Conservation (phyloP, 768 basidiomycete species). For the Coprinellus aureogranulatus region DNA sequence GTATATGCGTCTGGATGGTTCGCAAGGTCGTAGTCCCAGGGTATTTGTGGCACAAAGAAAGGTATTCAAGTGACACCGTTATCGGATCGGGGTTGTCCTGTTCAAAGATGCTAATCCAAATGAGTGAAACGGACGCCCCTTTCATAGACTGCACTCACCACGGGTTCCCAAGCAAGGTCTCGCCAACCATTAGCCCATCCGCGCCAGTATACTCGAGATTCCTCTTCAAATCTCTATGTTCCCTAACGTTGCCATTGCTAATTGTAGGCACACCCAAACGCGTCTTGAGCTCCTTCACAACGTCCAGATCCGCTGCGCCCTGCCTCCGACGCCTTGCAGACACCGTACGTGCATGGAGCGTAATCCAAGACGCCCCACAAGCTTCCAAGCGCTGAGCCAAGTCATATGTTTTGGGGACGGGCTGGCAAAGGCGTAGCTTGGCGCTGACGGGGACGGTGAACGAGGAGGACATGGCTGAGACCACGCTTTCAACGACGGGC, state of each 20-base stretch:
- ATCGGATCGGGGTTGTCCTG: slow-evolving; percentile 57
- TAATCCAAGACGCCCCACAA: slow-evolving; percentile 68
- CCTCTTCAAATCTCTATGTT: slow-evolving; percentile 50
- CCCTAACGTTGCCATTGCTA: slow-evolving; percentile 77
- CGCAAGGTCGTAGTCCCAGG: slow-evolving; percentile 48
- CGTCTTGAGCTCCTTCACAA: slow-evolving; percentile 56
- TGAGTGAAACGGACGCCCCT: background rate
- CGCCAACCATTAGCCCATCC: slow-evolving; percentile 80
- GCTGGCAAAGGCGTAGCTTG: slow-evolving; percentile 63
- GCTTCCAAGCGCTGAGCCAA: slow-evolving; percentile 58
- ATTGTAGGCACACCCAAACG: slow-evolving; percentile 55
- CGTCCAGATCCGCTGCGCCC: slow-evolving; percentile 64
- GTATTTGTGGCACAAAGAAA: slow-evolving; percentile 55
- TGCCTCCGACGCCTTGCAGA: slow-evolving; percentile 68
- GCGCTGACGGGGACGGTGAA: slow-evolving; percentile 63
- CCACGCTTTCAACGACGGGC: slow-evolving; percentile 64
- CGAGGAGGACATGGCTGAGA: slow-evolving; percentile 61
- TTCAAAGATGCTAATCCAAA: slow-evolving; percentile 53
- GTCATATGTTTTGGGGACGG: slow-evolving; percentile 49
- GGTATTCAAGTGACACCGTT: slow-evolving; percentile 66
- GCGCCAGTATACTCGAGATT: slow-evolving; percentile 60
- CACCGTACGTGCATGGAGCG: slow-evolving; percentile 72
- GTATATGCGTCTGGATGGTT: slow-evolving; percentile 60
- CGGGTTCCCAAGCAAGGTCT: slow-evolving; percentile 72
- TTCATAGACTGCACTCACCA: slow-evolving; percentile 42